Evolutionary conservation across 2,329 filamentous ascomycete species (phyloP).

Genomic region (Huntiella moniliformis): DNA sequence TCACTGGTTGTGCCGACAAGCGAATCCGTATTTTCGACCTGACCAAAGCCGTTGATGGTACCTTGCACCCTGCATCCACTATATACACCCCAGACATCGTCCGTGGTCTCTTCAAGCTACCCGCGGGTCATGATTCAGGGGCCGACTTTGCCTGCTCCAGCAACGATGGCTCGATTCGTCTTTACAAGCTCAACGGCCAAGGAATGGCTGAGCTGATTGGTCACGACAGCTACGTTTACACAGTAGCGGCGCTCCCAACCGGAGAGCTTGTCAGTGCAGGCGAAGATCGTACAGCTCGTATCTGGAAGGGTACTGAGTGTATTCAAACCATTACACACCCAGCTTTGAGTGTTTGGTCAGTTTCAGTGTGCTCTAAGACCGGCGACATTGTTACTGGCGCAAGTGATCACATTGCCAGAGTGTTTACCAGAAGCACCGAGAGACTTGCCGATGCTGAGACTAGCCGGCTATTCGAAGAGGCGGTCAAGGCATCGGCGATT

Average conservation of each 20-base stretch:
- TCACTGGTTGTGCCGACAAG: conserved; percentile 87
- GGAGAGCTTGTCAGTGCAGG: conserved; percentile 82
- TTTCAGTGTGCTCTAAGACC: conserved; percentile 62
- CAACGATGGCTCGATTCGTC: conserved; percentile 73
- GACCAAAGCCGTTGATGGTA: conserved; percentile 35
- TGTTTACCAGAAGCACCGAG: conserved; percentile 59
- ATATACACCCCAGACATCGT: conserved; percentile 63
- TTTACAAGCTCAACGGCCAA: conserved; percentile 70
- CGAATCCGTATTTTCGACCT: conserved; percentile 71
- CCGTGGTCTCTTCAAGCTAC: conserved; percentile 71
- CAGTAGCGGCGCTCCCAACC: conserved; percentile 54
- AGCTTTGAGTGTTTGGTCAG: conserved; percentile 87
- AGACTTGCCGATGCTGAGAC: conserved; percentile 51
- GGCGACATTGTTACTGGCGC: conserved; percentile 90
- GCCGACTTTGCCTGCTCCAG: conserved; percentile 90
- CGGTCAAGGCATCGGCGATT: conserved; percentile 67
- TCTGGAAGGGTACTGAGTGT: conserved; percentile 72
- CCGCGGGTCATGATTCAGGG: conserved; percentile 53
- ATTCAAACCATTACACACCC: conserved; percentile 93
- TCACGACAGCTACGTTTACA: conserved; percentile 92
- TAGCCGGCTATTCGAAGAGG: conserved; percentile 58
- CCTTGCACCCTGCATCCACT: conserved; percentile 32
- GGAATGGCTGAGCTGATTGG: conserved; percentile 62
- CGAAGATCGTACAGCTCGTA: conserved; percentile 79
- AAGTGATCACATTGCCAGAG: conserved; percentile 67